Evolutionary conservation across 1,284 basidiomycete genomes (phyloP), one percentile per base, ranked within the genome.

Genomic region (Cryptococcus neoformans): DNA sequence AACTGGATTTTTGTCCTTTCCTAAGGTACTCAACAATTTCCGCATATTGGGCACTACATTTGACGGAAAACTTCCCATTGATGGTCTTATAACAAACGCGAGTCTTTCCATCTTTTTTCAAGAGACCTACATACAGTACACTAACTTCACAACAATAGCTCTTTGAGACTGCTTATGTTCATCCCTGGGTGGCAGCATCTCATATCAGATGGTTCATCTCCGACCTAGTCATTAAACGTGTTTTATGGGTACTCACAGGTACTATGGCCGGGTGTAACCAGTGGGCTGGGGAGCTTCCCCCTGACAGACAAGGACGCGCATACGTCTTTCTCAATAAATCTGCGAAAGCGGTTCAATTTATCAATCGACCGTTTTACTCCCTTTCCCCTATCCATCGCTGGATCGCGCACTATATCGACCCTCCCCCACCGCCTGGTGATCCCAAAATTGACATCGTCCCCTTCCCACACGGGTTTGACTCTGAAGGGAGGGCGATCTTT

Each of bases 131-230:
- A 38, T 39, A 28, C 6, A n/a, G 6, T 12, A n/a, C 11, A 37
- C 17, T 38, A 34, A 39, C 21, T 14, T 14, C 45, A 4, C 42
- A 8, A 10, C 11, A 3, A 10, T 38, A 53, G 51, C 62, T 76
- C 6, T 76, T 74, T 49, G 71, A 75, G 54, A 73, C 71, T 37
- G 66, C 70, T 12, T 77, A 75, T 58, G 75, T 76, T 5, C 76
- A 77, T 59, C 83, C 82, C 4, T 85, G 83, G 83, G 80, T 87
- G 34, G 81, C 82, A 0, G 69, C 73, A 1, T 78, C 79, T 7
- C 85, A 84, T 68, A 68, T 87, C 21, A 80, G 85, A 14, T 87
- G 85, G 85, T 85, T 84, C 62, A 78, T 86, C 36, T 84, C 82
- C 34, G 85, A 87, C 69, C 83, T 83, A 63, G 81, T 86, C 55